Percentiles rank a stretch among this genome's conserved stretches.
Evolutionary conservation across 306 rosid genomes (phyloP).

Genomic region (Amphicarpaea edgeworthii): DNA sequence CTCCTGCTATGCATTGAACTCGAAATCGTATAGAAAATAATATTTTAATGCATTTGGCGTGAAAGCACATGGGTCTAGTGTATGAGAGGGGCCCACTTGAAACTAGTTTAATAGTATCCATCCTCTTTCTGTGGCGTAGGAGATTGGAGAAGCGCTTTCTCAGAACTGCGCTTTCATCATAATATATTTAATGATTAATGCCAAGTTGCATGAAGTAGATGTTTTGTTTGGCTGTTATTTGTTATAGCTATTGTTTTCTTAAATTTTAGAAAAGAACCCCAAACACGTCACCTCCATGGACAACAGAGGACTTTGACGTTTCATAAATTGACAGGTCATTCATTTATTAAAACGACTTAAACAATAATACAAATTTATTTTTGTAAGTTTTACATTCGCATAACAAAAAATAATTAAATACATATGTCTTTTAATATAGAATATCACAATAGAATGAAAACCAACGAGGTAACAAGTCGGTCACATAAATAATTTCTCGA

Average conservation of each 20-base stretch:
- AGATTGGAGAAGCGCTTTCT: neutral
- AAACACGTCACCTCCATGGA: neutral
- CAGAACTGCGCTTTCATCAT: conserved; percentile 34
- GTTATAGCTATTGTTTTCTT: neutral
- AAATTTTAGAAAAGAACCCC: neutral
- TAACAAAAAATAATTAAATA: too few species aligned
- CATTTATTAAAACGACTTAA: neutral
- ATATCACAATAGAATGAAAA: too few species aligned
- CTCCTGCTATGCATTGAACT: neutral
- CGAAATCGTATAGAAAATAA: neutral
- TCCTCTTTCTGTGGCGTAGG: neutral
- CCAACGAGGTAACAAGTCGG: too few species aligned
- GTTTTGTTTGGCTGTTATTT: conserved; percentile 48
- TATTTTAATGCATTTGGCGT: neutral
- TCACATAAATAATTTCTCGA: too few species aligned
- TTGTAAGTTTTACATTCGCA: too few species aligned
- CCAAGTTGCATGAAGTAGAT: conserved; percentile 53
- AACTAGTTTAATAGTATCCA: conserved; percentile 10
- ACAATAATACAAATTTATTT: too few species aligned
- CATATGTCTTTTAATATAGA: too few species aligned
- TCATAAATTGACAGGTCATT: neutral
- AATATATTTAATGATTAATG: conserved; percentile 56
- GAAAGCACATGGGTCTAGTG: neutral
- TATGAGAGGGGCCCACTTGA: neutral
- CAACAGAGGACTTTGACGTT: conserved; percentile 6